Evolutionary conservation across 2,329 filamentous ascomycete species (phyloP).

Genomic region (Penicillium digitatum): DNA sequence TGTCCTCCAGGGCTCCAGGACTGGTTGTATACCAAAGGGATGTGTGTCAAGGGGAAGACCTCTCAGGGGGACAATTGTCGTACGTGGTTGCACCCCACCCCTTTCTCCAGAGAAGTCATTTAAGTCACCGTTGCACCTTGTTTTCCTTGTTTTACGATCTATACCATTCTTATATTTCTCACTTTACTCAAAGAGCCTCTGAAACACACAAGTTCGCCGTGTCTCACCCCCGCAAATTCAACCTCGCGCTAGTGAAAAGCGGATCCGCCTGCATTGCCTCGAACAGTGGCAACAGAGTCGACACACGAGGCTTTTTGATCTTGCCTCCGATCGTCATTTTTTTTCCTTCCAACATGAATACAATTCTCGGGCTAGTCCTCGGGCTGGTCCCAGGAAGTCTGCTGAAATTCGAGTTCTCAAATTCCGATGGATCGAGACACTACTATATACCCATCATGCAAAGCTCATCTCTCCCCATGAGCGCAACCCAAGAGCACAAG

Average conservation of each 20-base stretch:
- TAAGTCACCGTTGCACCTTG: not conserved
- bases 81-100: not conserved
- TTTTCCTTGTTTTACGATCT: not conserved
- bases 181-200: not conserved
- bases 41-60: not conserved
- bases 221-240: not conserved
- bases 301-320: not conserved
- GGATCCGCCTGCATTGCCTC: not conserved
- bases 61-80: not conserved
- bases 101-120: not conserved
- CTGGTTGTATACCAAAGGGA: not conserved
- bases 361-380: not conserved
- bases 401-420: not conserved
- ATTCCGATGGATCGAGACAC: not conserved
- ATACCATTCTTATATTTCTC: not conserved
- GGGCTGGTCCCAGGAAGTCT: not conserved
- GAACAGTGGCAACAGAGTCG: not conserved
- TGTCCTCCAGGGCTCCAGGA: not conserved
- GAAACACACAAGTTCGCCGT: not conserved
- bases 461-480: not conserved
- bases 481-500: not conserved
- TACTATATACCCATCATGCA: constrained; percentile 1
- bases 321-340: not conserved
- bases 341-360: not conserved
- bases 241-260: not conserved